Evolutionary conservation across 2,329 filamentous ascomycete species (phyloP).

Genomic region (Trichoderma oligosporum): DNA sequence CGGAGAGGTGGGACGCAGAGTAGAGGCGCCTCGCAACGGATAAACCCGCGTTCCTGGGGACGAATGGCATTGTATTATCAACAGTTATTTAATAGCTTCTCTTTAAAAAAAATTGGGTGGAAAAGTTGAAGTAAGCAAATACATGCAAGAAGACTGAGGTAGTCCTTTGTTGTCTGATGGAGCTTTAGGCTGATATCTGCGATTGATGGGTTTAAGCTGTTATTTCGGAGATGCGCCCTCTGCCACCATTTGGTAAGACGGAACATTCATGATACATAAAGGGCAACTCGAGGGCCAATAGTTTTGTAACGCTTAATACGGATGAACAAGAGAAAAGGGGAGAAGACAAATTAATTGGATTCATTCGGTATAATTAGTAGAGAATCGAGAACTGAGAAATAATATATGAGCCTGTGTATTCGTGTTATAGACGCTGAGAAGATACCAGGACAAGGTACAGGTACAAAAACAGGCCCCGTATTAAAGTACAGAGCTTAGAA

Average conservation of each 20-base stretch:
- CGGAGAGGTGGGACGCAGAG: constrained; percentile 4
- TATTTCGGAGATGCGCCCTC: not conserved
- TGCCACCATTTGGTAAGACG: constrained; percentile 3
- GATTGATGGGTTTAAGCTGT: not conserved
- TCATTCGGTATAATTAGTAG: too few species aligned
- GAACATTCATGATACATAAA: too few species aligned
- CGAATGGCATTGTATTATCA: not conserved
- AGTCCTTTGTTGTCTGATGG: not conserved
- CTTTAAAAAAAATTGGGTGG: not conserved
- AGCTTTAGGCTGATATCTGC: not conserved
- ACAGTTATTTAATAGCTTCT: not conserved
- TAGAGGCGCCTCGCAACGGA: constrained; percentile 3
- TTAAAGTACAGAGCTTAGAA: too few species aligned
- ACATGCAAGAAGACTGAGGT: not conserved
- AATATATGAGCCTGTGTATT: too few species aligned
- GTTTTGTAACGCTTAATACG: constrained; percentile 51
- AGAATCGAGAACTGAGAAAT: too few species aligned
- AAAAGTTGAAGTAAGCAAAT: not conserved
- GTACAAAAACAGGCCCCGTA: too few species aligned
- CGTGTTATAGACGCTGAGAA: too few species aligned
- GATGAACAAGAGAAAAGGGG: too few species aligned
- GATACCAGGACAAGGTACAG: too few species aligned
- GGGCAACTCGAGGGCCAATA: not conserved
- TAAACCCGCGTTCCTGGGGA: not conserved
- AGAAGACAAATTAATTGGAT: too few species aligned